Percentiles rank a stretch among this genome's conserved stretches.
Evolutionary conservation across 2,329 filamentous ascomycete species (phyloP).

Genomic region (Paramyrothecium sp.): DNA sequence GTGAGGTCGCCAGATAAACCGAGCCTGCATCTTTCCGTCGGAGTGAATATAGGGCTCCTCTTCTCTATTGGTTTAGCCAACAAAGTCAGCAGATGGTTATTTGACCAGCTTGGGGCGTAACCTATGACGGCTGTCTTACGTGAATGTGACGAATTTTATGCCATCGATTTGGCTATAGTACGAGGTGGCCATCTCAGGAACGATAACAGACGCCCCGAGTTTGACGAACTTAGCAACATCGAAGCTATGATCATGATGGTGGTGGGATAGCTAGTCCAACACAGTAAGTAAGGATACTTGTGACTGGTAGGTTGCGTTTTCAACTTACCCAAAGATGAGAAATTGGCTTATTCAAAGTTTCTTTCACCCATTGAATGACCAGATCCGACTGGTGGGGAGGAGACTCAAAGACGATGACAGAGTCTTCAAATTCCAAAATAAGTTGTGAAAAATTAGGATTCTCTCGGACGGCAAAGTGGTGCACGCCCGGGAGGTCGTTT

Average conservation of each 20-base stretch:
- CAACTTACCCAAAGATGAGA: constrained; percentile 11
- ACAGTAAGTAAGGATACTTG: background rate
- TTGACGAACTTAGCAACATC: constrained; percentile 2
- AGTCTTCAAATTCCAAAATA: constrained; percentile 11
- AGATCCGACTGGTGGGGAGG: constrained; percentile 14
- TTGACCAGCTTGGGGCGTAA: background rate
- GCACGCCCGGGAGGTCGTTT: background rate
- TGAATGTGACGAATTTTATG: constrained; percentile 1
- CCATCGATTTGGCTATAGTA: constrained; percentile 1
- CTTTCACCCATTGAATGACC: constrained; percentile 11
- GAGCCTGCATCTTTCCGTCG: constrained; percentile 3
- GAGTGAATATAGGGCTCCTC: constrained; percentile 5
- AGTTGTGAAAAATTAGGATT: constrained; percentile 4
- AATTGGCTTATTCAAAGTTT: constrained; percentile 8
- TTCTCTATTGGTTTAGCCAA: background rate
- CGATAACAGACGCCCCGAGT: constrained; percentile 2
- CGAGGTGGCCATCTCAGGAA: background rate
- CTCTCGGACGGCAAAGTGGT: background rate
- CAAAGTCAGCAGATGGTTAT: background rate
- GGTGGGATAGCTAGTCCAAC: background rate
- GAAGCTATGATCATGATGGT: constrained; percentile 4
- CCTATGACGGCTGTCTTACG: background rate
- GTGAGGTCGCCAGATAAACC: constrained; percentile 2
- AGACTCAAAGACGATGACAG: constrained; percentile 9
- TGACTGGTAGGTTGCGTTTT: background rate